Base-by-base conservation (phyloP, 2,329 filamentous ascomycete genomes). In the Aspergillus fumigatus region DNA sequence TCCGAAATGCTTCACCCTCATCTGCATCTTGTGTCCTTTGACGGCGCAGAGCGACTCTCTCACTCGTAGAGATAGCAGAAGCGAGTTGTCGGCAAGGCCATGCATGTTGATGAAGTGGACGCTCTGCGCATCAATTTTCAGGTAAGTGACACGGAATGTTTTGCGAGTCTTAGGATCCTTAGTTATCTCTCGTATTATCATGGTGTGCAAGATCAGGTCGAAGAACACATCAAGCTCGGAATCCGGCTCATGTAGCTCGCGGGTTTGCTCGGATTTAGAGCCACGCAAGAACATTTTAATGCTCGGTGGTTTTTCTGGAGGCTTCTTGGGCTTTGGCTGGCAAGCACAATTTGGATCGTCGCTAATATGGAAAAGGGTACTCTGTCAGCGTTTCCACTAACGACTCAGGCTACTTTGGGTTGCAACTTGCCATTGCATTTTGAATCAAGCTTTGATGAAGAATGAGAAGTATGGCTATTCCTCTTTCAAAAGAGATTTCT, bases 21-120 rank as follows among this genome's bases (percentile, higher is more conserved):
- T 48, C 14, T 26, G 50, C 45, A 66, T 63, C 45, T 60, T 62
- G 17, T 57, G 59, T 29, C 61, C 61, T 47, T 51, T 52, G 21
- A 56, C 53, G 10, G 54, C 49, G 26, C 59, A 56, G 26, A 57
- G 48, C 19, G 59, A 53, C 25, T 57, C 41, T 23, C 52, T 51
- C 41, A 68, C 56, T 17, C 51, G 58, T 17, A 71, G 41, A 7
- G 63, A 62, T 4, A 71, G 58, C 11, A 66, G 55, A 11, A 72
- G 59, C 8, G 67, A 68, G 54, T 64, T 60, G 27, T 71, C 65
- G 3, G 54, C 40, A n/a, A 70, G 65, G 4, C 68, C 68, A 50
- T 66, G 57, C 9, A 72, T 56, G 48, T 71, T 70, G 14, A 62
- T 19, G n/a, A 72, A 65, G 7, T 56, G 53, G 49, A 61, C 59